These are phyloP conservation scores for Oleoguttula mirabilis DNA, from an alignment of 495 filamentous ascomycete genomes.

Conservation along the genomic window DNA sequence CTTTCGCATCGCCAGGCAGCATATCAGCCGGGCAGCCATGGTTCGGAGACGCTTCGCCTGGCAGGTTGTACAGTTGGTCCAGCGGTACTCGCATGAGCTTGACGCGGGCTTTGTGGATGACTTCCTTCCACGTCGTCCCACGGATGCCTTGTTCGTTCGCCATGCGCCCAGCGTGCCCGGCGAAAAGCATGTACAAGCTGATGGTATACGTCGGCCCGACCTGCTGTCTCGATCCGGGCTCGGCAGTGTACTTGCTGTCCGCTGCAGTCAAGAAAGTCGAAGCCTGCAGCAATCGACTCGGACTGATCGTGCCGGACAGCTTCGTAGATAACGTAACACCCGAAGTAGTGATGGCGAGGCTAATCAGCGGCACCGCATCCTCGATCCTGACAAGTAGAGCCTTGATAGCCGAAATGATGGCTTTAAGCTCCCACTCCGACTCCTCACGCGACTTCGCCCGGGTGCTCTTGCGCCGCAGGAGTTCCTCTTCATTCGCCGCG, in stretches of 20 bases:
- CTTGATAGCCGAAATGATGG: slow-evolving; percentile 64
- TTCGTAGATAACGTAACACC: slow-evolving; percentile 73
- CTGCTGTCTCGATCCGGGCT: slow-evolving; percentile 35
- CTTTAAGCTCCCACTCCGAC: slow-evolving; percentile 50
- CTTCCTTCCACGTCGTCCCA: slow-evolving; percentile 91
- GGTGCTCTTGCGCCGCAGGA: slow-evolving; percentile 37
- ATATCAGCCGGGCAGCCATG: slow-evolving; percentile 2
- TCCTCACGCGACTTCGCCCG: slow-evolving; percentile 38
- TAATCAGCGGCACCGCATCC: slow-evolving; percentile 85
- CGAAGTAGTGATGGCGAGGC: slow-evolving; percentile 89
- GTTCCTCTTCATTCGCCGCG: slow-evolving; percentile 57
- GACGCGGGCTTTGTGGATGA: slow-evolving; percentile 84
- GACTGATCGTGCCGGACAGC: slow-evolving; percentile 72
- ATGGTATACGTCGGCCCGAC: slow-evolving; percentile 80
- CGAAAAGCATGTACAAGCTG: slow-evolving; percentile 94
- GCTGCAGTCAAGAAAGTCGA: slow-evolving; percentile 84
- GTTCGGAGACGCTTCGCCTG: slow-evolving; percentile 3
- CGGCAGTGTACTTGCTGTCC: slow-evolving; percentile 63
- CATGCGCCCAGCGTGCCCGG: slow-evolving; percentile 53
- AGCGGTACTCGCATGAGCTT: slow-evolving; percentile 53
- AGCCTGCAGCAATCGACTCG: slow-evolving; percentile 82
- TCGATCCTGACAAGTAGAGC: slow-evolving; percentile 69
- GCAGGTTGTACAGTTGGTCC: slow-evolving; percentile 31
- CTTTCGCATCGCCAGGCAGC: slow-evolving; percentile 39
- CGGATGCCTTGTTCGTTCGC: slow-evolving; percentile 52